phyloP scores from a whole-genome alignment of 306 rosid genomes.

The Lathyrus sativus region DNA sequence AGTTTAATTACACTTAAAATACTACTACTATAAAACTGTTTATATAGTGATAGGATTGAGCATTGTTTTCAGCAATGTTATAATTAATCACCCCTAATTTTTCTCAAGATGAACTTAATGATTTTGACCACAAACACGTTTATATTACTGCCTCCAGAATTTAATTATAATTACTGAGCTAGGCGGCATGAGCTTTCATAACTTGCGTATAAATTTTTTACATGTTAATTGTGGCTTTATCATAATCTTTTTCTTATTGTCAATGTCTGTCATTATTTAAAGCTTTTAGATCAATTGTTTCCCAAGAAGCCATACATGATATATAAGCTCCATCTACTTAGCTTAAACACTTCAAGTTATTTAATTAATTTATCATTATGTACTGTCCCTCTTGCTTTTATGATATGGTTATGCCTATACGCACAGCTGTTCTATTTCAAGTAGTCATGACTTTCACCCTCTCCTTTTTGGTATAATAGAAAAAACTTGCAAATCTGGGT shows the following conservation, averaged over 20 bases:
- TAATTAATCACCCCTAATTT: constrained; percentile 22
- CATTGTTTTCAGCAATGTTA: too few species aligned
- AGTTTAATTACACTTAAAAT: too few species aligned
- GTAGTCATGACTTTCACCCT: constrained; percentile 33
- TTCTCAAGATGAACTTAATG: constrained; percentile 11
- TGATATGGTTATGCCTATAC: constrained; percentile 34
- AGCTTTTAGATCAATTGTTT: constrained; percentile 38
- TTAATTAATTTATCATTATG: constrained; percentile 36
- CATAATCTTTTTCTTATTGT: constrained; percentile 33
- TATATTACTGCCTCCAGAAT: constrained; percentile 43
- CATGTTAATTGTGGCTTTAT: constrained; percentile 29
- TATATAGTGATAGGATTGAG: too few species aligned
- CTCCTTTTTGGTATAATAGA: constrained; percentile 35
- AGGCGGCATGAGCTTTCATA: constrained; percentile 41
- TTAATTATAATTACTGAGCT: constrained; percentile 23
- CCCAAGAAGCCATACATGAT: constrained; percentile 35
- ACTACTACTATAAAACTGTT: too few species aligned
- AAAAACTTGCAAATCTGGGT: constrained; percentile 22
- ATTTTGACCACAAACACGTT: constrained; percentile 35
- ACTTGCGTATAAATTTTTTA: constrained; percentile 38
- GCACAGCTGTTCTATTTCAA: constrained; percentile 46
- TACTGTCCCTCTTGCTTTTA: constrained; percentile 31
- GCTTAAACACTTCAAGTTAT: constrained; percentile 37
- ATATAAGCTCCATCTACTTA: constrained; percentile 24
- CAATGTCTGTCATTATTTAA: constrained; percentile 42